A percentile compares a stretch with the other conserved stretches of the same genome.
These are phyloP conservation scores for Parastagonospora nodorum DNA, from an alignment of 2,329 filamentous ascomycete genomes.

Conservation along the genomic window DNA sequence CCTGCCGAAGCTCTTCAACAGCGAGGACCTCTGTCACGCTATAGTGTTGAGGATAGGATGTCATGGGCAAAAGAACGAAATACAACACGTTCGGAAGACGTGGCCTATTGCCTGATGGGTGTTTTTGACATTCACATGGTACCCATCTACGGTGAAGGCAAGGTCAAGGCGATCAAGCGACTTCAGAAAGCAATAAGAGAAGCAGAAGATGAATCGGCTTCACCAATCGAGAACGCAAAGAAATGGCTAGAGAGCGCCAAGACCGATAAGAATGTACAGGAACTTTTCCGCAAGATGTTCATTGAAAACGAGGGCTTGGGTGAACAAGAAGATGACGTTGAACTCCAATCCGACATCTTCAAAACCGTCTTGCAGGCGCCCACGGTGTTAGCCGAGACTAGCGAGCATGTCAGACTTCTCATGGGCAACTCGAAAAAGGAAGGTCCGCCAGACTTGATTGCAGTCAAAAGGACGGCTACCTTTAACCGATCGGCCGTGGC, in stretches of 20 bases:
- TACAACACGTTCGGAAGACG: slow-evolving; percentile 22
- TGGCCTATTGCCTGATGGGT: slow-evolving; percentile 16
- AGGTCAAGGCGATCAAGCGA: slow-evolving; percentile 17
- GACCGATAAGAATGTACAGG: no score
- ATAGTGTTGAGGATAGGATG: slow-evolving; percentile 16
- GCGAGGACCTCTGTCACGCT: slow-evolving; percentile 1
- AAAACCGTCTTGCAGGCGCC: background rate
- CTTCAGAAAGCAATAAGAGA: slow-evolving; percentile 2
- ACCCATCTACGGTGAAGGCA: slow-evolving; percentile 33
- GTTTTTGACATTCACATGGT: slow-evolving; percentile 16
- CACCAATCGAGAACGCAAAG: no score
- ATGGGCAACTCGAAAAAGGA: background rate
- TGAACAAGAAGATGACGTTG: background rate
- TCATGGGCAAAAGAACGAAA: slow-evolving; percentile 15
- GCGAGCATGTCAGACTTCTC: slow-evolving; percentile 1
- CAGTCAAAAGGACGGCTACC: background rate
- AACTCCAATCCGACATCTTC: slow-evolving; percentile 1
- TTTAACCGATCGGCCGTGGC: background rate
- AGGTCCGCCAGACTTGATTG: background rate
- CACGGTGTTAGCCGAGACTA: slow-evolving; percentile 1
- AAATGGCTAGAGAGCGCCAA: no score
- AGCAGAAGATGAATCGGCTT: no score
- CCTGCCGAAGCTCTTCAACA: slow-evolving; percentile 4
- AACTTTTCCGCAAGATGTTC: background rate
- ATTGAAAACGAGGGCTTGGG: background rate